These are phyloP conservation scores for Fusarium mundagurra DNA, from an alignment of 2,329 filamentous ascomycete species.

Conservation along the genomic window DNA sequence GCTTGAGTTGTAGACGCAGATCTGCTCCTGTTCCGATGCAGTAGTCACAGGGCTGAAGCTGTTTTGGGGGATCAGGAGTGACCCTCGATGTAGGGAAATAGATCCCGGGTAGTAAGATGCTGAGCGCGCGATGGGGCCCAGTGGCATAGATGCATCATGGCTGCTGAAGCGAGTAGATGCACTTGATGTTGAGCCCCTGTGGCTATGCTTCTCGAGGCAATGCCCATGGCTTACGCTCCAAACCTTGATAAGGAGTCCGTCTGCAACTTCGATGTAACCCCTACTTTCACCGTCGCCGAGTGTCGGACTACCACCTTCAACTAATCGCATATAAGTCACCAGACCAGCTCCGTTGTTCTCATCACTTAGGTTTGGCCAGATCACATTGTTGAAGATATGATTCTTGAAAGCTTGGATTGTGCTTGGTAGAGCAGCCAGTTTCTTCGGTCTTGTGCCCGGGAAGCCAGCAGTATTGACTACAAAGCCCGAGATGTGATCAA, in stretches of 20 bases:
- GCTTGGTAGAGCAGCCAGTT: constrained; percentile 83
- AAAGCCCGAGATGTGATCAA: constrained; percentile 92
- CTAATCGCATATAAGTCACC: constrained; percentile 87
- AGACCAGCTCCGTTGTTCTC: constrained; percentile 95
- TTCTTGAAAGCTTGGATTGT: constrained; percentile 93
- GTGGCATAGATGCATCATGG: constrained; percentile 54
- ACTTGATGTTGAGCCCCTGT: constrained; percentile 67
- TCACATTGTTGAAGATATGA: constrained; percentile 97
- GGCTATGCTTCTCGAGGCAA: constrained; percentile 79
- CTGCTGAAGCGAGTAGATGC: constrained; percentile 61
- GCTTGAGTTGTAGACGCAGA: constrained; percentile 85
- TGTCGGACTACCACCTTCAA: constrained; percentile 87
- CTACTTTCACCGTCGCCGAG: constrained; percentile 81
- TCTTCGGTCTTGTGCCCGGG: constrained; percentile 82
- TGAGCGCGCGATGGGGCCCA: constrained; percentile 41
- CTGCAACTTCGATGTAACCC: constrained; percentile 88
- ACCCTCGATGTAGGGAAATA: constrained; percentile 24
- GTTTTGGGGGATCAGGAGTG: constrained; percentile 47
- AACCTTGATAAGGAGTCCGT: constrained; percentile 88
- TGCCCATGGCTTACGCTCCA: constrained; percentile 90
- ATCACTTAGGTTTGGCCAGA: constrained; percentile 97
- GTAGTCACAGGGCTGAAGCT: constrained; percentile 41
- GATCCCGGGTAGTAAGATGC: constrained; percentile 39
- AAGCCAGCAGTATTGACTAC: constrained; percentile 93
- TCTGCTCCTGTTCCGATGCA: constrained; percentile 53